Evolutionary conservation across 1,139 yeast species (phyloP).

Genomic region (Suzukiozyma palmioleophila): DNA sequence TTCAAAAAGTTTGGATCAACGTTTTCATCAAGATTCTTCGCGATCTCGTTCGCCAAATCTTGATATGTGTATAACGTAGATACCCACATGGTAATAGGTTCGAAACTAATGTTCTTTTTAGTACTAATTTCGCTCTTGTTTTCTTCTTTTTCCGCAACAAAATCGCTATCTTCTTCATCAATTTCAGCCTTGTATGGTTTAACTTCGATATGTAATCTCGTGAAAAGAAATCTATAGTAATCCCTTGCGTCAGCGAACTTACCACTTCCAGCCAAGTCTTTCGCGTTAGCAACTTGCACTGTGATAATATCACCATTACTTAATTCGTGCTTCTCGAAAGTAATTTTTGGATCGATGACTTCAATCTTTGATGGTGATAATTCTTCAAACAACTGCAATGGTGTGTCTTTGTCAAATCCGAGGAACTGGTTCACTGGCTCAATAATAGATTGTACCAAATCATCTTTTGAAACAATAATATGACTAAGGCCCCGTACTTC

Average conservation of each 20-base stretch:
- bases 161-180: slow-evolving; percentile 49
- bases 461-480: slow-evolving; percentile 49
- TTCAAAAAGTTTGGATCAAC: slow-evolving; percentile 64
- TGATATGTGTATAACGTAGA: slow-evolving; percentile 56
- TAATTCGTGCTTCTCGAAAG: slow-evolving; percentile 64
- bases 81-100: slow-evolving; percentile 63
- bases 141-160: slow-evolving; percentile 21
- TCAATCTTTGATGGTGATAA: slow-evolving; percentile 62
- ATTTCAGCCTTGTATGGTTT: slow-evolving; percentile 42
- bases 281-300: slow-evolving; percentile 38
- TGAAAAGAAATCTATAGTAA: slow-evolving; percentile 60
- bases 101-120: slow-evolving; percentile 14
- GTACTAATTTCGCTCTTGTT: slow-evolving; percentile 14
- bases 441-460: slow-evolving; percentile 40
- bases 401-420: slow-evolving; percentile 37
- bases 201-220: slow-evolving; percentile 60
- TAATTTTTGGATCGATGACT: slow-evolving; percentile 32
- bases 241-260: slow-evolving; percentile 36
- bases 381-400: slow-evolving; percentile 61
- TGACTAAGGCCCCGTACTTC: slow-evolving; percentile 61
- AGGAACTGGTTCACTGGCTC: slow-evolving; percentile 42
- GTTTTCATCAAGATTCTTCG: slow-evolving; percentile 36
- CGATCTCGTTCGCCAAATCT: slow-evolving; percentile 58
- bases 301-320: slow-evolving; percentile 77
- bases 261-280: slow-evolving; percentile 15